Evolutionary conservation across 1,284 basidiomycete species (phyloP).

Genomic region (Moniliophthora roreri): DNA sequence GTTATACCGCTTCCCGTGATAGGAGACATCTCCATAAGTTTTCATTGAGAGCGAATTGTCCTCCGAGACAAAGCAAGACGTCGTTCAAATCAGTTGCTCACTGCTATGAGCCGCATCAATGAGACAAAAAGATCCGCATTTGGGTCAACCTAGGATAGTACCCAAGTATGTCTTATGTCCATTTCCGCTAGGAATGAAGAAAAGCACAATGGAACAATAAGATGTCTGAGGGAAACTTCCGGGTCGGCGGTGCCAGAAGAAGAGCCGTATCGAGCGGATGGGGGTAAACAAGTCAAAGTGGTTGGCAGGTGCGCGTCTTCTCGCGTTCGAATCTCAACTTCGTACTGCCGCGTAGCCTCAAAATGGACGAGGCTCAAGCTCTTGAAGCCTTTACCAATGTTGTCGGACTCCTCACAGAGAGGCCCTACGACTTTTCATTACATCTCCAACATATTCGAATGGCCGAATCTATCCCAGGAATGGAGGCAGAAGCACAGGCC

Average conservation of each 20-base stretch:
- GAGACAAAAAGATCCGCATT: background rate
- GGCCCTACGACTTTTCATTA: slow-evolving; percentile 57
- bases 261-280: no score
- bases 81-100: background rate
- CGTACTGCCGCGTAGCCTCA: background rate
- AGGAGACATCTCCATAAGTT: background rate
- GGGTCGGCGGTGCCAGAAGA: no score
- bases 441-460: slow-evolving; percentile 67
- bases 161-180: background rate
- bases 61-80: slow-evolving; percentile 2
- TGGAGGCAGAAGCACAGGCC: slow-evolving; percentile 55
- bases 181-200: background rate
- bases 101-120: background rate
- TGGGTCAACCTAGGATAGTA: background rate
- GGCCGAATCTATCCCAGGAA: slow-evolving; percentile 49
- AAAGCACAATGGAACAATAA: no score
- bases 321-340: no score
- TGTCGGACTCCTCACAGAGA: slow-evolving; percentile 55
- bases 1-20: background rate
- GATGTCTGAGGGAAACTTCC: no score
- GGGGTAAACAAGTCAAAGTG: no score
- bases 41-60: background rate
- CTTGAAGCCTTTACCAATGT: slow-evolving; percentile 62
- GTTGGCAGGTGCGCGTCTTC: no score
- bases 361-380: slow-evolving; percentile 39